Evolutionary conservation across 306 rosid genomes (phyloP).

Genomic region (Quercus wislizeni): DNA sequence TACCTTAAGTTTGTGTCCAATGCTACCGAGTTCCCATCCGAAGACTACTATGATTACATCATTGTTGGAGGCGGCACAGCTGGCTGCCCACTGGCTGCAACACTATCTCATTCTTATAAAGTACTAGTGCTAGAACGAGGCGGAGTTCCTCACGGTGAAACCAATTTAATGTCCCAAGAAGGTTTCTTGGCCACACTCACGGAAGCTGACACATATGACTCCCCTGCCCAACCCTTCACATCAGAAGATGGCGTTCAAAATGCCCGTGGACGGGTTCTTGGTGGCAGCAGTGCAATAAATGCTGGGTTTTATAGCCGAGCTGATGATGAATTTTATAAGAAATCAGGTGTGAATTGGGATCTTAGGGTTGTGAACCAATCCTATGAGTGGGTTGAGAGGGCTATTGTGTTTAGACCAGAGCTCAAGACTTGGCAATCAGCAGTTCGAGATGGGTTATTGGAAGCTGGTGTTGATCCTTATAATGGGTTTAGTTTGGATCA

Average conservation of each 20-base stretch:
- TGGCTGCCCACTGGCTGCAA: constrained; percentile 91
- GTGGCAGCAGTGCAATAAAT: constrained; percentile 90
- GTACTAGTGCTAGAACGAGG: constrained; percentile 82
- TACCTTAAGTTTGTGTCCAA: constrained; percentile 59
- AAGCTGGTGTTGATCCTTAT: constrained; percentile 76
- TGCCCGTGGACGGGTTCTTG: constrained; percentile 88
- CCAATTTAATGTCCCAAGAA: constrained; percentile 64
- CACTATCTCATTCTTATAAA: constrained; percentile 46
- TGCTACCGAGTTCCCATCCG: constrained; percentile 56
- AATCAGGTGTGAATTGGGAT: constrained; percentile 55
- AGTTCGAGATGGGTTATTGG: constrained; percentile 68
- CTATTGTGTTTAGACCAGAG: constrained; percentile 62
- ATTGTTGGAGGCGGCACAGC: constrained; percentile 93
- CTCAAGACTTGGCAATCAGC: constrained; percentile 79
- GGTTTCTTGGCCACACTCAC: constrained; percentile 71
- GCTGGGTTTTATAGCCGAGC: constrained; percentile 96
- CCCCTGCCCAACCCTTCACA: constrained; percentile 64
- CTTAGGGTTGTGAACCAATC: constrained; percentile 56
- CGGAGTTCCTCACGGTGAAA: constrained; percentile 37
- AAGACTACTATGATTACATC: constrained; percentile 85
- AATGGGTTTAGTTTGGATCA: constrained; percentile 77
- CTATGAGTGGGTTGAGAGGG: constrained; percentile 74
- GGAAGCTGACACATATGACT: constrained; percentile 35
- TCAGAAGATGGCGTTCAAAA: constrained; percentile 91
- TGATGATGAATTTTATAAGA: constrained; percentile 45